These are phyloP conservation scores for Xylariaceae sp. DNA, from an alignment of 2,329 filamentous ascomycete genomes.

Conservation along the genomic window DNA sequence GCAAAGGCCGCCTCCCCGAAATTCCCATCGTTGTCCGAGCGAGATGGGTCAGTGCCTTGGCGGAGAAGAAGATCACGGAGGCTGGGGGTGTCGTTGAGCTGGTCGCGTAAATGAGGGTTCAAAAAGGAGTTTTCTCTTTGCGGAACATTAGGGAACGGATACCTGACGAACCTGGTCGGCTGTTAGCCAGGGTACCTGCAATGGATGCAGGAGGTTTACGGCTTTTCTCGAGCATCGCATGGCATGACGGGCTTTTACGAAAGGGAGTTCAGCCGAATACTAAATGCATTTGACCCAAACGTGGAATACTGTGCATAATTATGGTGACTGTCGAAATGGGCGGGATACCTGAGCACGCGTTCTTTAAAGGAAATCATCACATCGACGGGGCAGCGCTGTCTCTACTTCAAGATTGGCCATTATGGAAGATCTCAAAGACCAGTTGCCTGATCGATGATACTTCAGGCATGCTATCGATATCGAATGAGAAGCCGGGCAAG, in stretches of 20 bases:
- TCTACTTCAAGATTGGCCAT: too few relatives aligned
- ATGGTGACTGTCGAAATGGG: too few relatives aligned
- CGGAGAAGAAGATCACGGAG: constrained; percentile 98
- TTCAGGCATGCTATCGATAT: too few relatives aligned
- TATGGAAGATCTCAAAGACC: too few relatives aligned
- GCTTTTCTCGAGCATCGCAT: constrained; percentile 24
- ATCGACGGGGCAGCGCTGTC: too few relatives aligned
- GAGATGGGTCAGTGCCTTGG: constrained; percentile 91
- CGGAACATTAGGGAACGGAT: constrained; percentile 12
- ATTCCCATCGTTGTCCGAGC: constrained; percentile 93
- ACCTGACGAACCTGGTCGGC: constrained; percentile 21
- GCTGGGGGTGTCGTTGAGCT: constrained; percentile 66
- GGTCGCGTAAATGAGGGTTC: constrained; percentile 12
- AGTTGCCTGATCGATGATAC: too few relatives aligned
- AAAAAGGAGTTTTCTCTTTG: constrained; percentile 3
- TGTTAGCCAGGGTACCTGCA: constrained; percentile 17
- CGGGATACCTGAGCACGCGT: too few relatives aligned
- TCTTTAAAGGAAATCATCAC: too few relatives aligned
- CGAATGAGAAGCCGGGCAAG: too few relatives aligned
- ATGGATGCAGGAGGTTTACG: constrained; percentile 18
- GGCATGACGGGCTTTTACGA: constrained; percentile 25
- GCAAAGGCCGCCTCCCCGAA: constrained; percentile 93
- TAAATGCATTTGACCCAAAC: constrained; percentile 22
- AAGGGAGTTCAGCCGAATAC: constrained; percentile 26
- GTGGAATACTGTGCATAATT: not conserved